These are phyloP conservation scores for Rhododendron mucronatum DNA, from an alignment of 148 eudicot genomes.

Conservation along the genomic window DNA sequence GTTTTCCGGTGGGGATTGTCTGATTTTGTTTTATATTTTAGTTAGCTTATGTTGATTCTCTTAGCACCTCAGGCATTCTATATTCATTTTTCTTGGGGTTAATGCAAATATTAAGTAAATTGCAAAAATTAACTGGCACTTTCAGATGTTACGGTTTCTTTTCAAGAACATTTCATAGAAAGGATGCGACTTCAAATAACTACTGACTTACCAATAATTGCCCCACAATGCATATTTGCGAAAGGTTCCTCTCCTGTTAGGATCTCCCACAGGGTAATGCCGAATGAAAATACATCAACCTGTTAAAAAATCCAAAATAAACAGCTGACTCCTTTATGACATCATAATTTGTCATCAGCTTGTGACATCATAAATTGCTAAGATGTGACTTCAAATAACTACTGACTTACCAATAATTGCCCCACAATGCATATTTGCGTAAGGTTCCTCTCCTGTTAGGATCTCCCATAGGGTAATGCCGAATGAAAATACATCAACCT, in stretches of 20 bases:
- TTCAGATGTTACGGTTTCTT: not conserved
- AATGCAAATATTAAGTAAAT: not conserved
- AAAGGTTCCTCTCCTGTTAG: conserved; percentile 92
- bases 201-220: conserved; percentile 64
- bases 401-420: too few species aligned
- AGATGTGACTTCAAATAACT: too few species aligned
- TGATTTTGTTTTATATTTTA: not conserved
- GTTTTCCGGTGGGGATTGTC: not conserved
- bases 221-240: conserved; percentile 93
- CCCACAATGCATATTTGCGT: too few species aligned
- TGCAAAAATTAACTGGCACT: not conserved
- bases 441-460: too few species aligned
- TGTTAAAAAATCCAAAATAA: conserved; percentile 33
- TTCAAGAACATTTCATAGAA: not conserved
- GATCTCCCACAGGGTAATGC: conserved; percentile 90
- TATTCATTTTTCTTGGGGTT: not conserved
- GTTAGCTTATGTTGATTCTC: not conserved
- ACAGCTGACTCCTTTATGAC: not conserved
- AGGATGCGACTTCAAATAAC: not conserved
- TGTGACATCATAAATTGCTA: too few species aligned
- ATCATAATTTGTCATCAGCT: not conserved
- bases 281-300: conserved; percentile 98
- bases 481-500: too few species aligned
- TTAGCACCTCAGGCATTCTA: not conserved
- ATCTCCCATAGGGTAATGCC: too few species aligned